Conservation (phyloP, 805 yeast species). For the Candida arabinofermentans region DNA sequence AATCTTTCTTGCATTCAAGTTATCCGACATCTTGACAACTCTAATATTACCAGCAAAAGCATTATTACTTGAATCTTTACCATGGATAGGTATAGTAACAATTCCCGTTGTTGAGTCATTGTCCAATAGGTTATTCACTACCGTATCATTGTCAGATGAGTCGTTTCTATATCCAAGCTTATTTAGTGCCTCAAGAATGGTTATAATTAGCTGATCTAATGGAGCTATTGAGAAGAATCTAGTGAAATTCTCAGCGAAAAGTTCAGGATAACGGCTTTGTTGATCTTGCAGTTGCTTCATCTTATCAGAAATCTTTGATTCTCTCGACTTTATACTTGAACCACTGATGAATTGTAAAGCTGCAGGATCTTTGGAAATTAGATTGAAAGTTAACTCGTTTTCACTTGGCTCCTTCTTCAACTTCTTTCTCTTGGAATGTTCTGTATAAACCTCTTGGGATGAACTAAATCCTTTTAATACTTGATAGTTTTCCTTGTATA, state of each 20-base stretch:
- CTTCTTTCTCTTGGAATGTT: constrained; percentile 31
- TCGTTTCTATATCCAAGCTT: constrained; percentile 37
- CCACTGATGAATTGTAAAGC: constrained; percentile 41
- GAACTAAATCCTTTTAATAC: constrained; percentile 27
- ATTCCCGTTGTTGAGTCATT: constrained; percentile 28
- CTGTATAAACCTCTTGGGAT: constrained; percentile 41
- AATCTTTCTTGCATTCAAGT: constrained; percentile 40
- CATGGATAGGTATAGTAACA: constrained; percentile 36
- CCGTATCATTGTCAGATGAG: constrained; percentile 16
- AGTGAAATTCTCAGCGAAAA: constrained; percentile 44
- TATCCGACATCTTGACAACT: constrained; percentile 36
- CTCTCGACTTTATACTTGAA: constrained; percentile 13
- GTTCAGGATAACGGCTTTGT: constrained; percentile 19
- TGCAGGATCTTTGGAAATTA: constrained; percentile 49
- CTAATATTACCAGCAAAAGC: constrained; percentile 44
- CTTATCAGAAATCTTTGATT: constrained; percentile 19
- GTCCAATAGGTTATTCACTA: constrained; percentile 16
- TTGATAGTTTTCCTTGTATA: constrained; percentile 25
- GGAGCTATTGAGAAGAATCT: constrained; percentile 46
- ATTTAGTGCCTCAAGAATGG: constrained; percentile 38
- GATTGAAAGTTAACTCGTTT: constrained; percentile 29
- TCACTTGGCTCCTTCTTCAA: constrained; percentile 25
- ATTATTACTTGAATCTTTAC: constrained; percentile 42
- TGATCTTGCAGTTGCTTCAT: constrained; percentile 16
- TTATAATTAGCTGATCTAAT: constrained; percentile 39